phyloP scores from a whole-genome alignment of 768 basidiomycete species.

The Collybia nuda region DNA sequence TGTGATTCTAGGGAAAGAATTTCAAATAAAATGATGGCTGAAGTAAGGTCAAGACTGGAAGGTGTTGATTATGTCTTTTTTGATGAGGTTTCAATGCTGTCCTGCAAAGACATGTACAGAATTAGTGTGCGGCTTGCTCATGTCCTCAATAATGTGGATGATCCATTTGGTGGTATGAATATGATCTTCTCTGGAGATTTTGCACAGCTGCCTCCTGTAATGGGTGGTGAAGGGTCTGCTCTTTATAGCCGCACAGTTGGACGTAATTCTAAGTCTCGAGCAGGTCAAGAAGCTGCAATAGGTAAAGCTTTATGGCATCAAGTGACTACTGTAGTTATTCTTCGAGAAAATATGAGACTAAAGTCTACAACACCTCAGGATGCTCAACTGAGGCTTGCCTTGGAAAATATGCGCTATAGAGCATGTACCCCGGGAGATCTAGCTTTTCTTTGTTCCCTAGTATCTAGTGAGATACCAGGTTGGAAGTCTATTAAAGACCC shows the following conservation, averaged over 20 bases:
- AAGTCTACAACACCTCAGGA: slow-evolving; percentile 17
- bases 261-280: neutral
- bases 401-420: slow-evolving; percentile 40
- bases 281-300: slow-evolving; percentile 18
- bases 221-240: slow-evolving; percentile 13
- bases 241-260: slow-evolving; percentile 19
- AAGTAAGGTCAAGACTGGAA: slow-evolving; percentile 14
- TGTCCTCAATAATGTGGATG: slow-evolving; percentile 14
- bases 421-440: slow-evolving; percentile 37
- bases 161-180: slow-evolving; percentile 34
- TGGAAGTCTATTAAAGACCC: slow-evolving; percentile 9
- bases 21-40: neutral
- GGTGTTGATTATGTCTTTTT: slow-evolving; percentile 40
- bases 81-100: slow-evolving; percentile 45
- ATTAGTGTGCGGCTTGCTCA: slow-evolving; percentile 24
- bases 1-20: neutral
- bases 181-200: slow-evolving; percentile 46
- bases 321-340: slow-evolving; percentile 23
- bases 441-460: slow-evolving; percentile 24
- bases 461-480: slow-evolving; percentile 14
- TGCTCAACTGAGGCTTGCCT: slow-evolving; percentile 20
- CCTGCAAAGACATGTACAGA: slow-evolving; percentile 26
- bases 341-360: slow-evolving; percentile 34
- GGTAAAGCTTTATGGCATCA: slow-evolving; percentile 30
- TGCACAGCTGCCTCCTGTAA: slow-evolving; percentile 38